Conservation (phyloP, 1,139 yeast species). For the Suhomyces panamericanus region DNA sequence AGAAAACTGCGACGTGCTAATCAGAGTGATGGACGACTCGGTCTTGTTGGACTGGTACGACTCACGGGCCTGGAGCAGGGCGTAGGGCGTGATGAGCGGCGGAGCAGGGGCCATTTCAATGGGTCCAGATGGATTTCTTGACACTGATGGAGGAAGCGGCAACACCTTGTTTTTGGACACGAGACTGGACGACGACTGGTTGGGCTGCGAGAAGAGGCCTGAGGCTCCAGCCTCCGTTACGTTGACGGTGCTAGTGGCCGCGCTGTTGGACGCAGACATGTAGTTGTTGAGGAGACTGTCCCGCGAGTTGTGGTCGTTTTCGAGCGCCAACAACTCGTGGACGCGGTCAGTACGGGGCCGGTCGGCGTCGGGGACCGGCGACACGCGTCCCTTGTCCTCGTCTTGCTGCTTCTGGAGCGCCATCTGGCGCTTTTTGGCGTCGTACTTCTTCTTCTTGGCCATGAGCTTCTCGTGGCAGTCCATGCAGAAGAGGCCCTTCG, state of each 20-base stretch:
- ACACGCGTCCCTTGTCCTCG: slow-evolving; percentile 16
- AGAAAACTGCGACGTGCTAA: slow-evolving; percentile 19
- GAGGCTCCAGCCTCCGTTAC: slow-evolving; percentile 2
- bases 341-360: slow-evolving; percentile 1
- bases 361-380: slow-evolving; percentile 8
- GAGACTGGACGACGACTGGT: slow-evolving; percentile 20
- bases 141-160: slow-evolving; percentile 31
- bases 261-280: slow-evolving; percentile 13
- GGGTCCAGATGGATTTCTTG: slow-evolving; percentile 1
- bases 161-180: slow-evolving; percentile 30
- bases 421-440: slow-evolving; percentile 42
- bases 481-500: slow-evolving; percentile 93
- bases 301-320: slow-evolving; percentile 10
- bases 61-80: slow-evolving; percentile 13
- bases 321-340: not conserved
- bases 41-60: slow-evolving; percentile 21
- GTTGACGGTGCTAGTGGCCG: slow-evolving; percentile 12
- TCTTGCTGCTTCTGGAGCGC: slow-evolving; percentile 24
- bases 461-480: slow-evolving; percentile 83
- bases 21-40: slow-evolving; percentile 17
- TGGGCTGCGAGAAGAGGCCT: slow-evolving; percentile 14
- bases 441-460: slow-evolving; percentile 62
- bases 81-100: slow-evolving; percentile 14
- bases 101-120: not conserved
- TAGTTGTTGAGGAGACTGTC: slow-evolving; percentile 17